These are phyloP conservation scores for Pseudozyma sp. DNA, from an alignment of 1,284 basidiomycete genomes.

Conservation along the genomic window DNA sequence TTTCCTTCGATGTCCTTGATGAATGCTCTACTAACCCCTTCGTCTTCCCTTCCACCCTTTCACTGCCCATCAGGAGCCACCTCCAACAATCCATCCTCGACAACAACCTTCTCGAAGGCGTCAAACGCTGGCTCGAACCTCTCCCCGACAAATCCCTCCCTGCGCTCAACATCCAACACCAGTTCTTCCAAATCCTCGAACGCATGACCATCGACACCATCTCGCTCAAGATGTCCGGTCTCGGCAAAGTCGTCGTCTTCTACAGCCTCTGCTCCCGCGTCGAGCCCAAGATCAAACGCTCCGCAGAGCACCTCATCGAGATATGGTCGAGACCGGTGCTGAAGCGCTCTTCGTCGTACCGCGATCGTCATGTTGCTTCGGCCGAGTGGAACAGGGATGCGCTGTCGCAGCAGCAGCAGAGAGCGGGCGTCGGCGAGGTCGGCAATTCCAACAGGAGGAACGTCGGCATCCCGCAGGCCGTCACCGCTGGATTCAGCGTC, in stretches of 20 bases:
- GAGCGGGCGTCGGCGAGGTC: background rate
- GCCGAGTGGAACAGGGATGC: constrained; percentile 58
- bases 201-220: constrained; percentile 89
- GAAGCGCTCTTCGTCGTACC: constrained; percentile 63
- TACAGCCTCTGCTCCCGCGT: constrained; percentile 91
- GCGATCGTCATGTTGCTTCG: constrained; percentile 59
- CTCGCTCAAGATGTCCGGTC: constrained; percentile 88
- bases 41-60: background rate
- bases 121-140: constrained; percentile 92
- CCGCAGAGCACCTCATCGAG: constrained; percentile 83
- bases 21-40: background rate
- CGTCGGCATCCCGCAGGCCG: constrained; percentile 60
- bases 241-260: constrained; percentile 93
- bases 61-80: constrained; percentile 74
- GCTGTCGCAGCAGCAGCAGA: constrained; percentile 28
- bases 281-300: constrained; percentile 80
- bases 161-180: constrained; percentile 92
- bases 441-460: constrained; percentile 39
- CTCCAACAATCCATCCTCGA: constrained; percentile 93
- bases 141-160: constrained; percentile 91
- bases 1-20: background rate
- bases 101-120: constrained; percentile 91
- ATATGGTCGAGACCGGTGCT: constrained; percentile 67
- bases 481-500: constrained; percentile 57
- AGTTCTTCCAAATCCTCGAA: constrained; percentile 83